A percentile compares a stretch with the other conserved stretches of the same genome.
These are phyloP conservation scores for Tephrocybe sp. DNA, from an alignment of 768 basidiomycete genomes.

Conservation along the genomic window DNA sequence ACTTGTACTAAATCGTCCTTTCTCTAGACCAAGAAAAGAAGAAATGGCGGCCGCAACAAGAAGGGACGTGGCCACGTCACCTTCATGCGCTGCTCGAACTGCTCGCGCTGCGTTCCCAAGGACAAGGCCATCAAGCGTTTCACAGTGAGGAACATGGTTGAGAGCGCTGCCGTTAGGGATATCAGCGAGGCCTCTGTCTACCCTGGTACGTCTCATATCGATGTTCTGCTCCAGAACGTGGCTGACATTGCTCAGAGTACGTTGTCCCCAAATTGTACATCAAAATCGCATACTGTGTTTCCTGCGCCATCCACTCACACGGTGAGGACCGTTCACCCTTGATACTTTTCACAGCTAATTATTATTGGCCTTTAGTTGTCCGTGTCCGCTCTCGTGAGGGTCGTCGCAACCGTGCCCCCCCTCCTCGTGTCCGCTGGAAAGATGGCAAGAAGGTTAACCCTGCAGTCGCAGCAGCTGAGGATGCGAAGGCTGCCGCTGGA, in stretches of 20 bases:
- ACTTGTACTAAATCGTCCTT: constrained; percentile 11
- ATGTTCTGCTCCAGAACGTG: not conserved
- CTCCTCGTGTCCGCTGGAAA: constrained; percentile 94
- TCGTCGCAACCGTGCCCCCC: constrained; percentile 96
- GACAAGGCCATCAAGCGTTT: constrained; percentile 99
- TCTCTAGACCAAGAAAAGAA: constrained; percentile 94
- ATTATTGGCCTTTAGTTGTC: constrained; percentile 60
- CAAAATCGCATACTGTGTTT: constrained; percentile 98
- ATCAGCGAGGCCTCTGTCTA: constrained; percentile 96
- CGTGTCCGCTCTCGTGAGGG: constrained; percentile 96
- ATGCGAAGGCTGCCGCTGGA: constrained; percentile 62
- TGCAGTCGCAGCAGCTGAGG: constrained; percentile 91
- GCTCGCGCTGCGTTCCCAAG: constrained; percentile 96
- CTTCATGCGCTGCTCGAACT: constrained; percentile 98
- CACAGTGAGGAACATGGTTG: constrained; percentile 99
- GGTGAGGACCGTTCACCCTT: constrained; percentile 46
- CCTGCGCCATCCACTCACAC: constrained; percentile 99
- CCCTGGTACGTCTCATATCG: constrained; percentile 54
- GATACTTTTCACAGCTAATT: constrained; percentile 2
- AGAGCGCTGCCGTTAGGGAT: constrained; percentile 96
- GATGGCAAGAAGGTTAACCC: constrained; percentile 96
- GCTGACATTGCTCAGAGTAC: constrained; percentile 62
- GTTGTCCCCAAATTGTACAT: constrained; percentile 96
- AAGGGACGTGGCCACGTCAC: constrained; percentile 95
- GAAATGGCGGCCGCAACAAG: constrained; percentile 99